Base-by-base conservation (phyloP, 306 rosid species). In the Quercus wislizeni region DNA sequence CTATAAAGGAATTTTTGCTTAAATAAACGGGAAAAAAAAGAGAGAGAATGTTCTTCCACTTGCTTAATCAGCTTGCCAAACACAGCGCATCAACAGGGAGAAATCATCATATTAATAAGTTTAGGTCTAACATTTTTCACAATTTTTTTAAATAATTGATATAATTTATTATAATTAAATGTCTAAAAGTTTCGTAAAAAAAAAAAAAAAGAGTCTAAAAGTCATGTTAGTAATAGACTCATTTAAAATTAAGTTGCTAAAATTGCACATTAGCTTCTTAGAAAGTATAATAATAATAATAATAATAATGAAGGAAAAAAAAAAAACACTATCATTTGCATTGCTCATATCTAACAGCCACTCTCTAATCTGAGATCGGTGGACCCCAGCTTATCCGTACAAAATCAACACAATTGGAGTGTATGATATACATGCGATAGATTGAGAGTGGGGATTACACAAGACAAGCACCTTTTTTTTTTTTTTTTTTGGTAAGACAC, bases 311-410 rank as follows among this genome's bases (percentile, higher is more conserved):
- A 33, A 5, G 1, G 5, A 5, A 5, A 38, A 35, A 6, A 35
- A 38, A 38, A 8, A 41, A 38, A 38, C 2, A 7, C 46, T 7
- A 7, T 41, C 46, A 41, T 8, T 8, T 8, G 11, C 12, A 41
- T 41, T 8, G 46, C 46, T 2, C 46, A 8, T 12, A 12, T 49
- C 4, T 49, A 13, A 49, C 12, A 49, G 1, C 1, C 54, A 49
- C 17, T 10, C n/a, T 10, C 3, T 21, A 21, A 35, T 27, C 17
- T 19, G 5, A 3, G 2, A 8, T 41, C 2, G 46, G 73, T 23
- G 79, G 87, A 74, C 15, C 85, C 91, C 86, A 74, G 3, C 56
- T 6, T 68, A 82, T 80, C 84, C 56, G 65, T 33, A 62, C 83
- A 82, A n/a, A 49, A 20, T 14, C 14, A 75, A 51, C 31, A 27